Evolutionary conservation across 768 basidiomycete species (phyloP).

Genomic region (Boletus fagicola): DNA sequence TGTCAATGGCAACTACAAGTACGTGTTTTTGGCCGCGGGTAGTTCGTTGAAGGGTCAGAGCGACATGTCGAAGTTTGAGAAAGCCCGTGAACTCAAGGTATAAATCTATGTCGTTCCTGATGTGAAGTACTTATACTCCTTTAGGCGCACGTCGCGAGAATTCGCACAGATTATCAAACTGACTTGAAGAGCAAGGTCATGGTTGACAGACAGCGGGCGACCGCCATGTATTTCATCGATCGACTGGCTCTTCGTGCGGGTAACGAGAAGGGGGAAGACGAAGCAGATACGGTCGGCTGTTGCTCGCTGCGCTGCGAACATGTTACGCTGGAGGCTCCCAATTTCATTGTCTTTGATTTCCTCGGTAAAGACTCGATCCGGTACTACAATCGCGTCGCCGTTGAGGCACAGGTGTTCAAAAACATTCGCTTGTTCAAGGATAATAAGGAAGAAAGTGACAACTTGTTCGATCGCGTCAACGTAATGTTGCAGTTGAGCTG

Average conservation of each 20-base stretch:
- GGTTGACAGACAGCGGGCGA: constrained; percentile 95
- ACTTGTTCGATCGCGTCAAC: constrained; percentile 91
- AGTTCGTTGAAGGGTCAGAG: constrained; percentile 98
- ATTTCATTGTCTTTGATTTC: constrained; percentile 93
- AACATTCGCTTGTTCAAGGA: constrained; percentile 97
- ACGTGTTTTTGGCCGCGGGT: constrained; percentile 97
- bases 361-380: constrained; percentile 99
- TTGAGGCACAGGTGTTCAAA: constrained; percentile 94
- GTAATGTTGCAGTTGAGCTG: constrained; percentile 39
- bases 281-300: constrained; percentile 98
- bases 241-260: constrained; percentile 95
- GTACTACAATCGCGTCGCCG: constrained; percentile 88
- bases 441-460: constrained; percentile 83
- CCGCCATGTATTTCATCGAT: constrained; percentile 99
- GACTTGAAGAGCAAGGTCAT: constrained; percentile 90
- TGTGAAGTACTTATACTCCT: constrained; percentile 5
- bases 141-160: constrained; percentile 86
- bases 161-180: constrained; percentile 81
- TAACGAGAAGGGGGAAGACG: constrained; percentile 99
- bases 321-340: constrained; percentile 85
- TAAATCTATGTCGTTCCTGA: not conserved
- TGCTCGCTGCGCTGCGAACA: constrained; percentile 97
- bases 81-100: constrained; percentile 94
- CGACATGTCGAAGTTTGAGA: constrained; percentile 97
- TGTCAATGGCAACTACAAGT: constrained; percentile 92